A percentile compares a stretch with the other conserved stretches of the same genome.
These are phyloP conservation scores for Cercospora canescens DNA, from an alignment of 2,329 filamentous ascomycete species.

Conservation along the genomic window DNA sequence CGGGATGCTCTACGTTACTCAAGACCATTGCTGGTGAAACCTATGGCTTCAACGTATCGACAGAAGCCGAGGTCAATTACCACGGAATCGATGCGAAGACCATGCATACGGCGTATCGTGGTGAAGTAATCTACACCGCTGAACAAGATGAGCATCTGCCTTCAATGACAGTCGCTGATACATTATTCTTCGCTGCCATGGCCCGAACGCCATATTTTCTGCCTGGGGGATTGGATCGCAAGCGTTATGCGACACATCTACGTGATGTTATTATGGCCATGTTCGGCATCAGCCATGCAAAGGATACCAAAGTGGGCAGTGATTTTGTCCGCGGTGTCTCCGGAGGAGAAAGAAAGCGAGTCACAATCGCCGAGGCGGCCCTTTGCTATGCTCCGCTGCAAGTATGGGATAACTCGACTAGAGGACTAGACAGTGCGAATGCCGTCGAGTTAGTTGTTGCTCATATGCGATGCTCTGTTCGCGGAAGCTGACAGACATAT, in stretches of 20 bases:
- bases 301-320: constrained; percentile 49
- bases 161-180: constrained; percentile 58
- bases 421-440: constrained; percentile 58
- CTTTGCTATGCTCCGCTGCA: constrained; percentile 37
- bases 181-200: constrained; percentile 58
- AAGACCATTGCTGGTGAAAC: background rate
- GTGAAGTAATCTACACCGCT: constrained; percentile 49
- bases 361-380: constrained; percentile 58
- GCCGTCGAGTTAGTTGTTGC: constrained; percentile 62
- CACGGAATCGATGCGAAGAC: constrained; percentile 52
- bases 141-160: constrained; percentile 57
- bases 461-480: constrained; percentile 52
- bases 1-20: background rate
- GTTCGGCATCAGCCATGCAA: too few relatives aligned
- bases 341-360: constrained; percentile 56
- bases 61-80: constrained; percentile 54
- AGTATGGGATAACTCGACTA: constrained; percentile 52
- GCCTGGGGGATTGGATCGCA: too few relatives aligned
- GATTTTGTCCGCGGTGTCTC: constrained; percentile 63
- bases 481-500: constrained; percentile 60
- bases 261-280: too few relatives aligned
- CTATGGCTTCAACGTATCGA: background rate
- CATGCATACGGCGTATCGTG: constrained; percentile 50
- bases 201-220: too few relatives aligned
- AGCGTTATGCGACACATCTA: too few relatives aligned